Evolutionary conservation across 2,329 filamentous ascomycete genomes (phyloP).

Genomic region (Zymoseptoria brevis): DNA sequence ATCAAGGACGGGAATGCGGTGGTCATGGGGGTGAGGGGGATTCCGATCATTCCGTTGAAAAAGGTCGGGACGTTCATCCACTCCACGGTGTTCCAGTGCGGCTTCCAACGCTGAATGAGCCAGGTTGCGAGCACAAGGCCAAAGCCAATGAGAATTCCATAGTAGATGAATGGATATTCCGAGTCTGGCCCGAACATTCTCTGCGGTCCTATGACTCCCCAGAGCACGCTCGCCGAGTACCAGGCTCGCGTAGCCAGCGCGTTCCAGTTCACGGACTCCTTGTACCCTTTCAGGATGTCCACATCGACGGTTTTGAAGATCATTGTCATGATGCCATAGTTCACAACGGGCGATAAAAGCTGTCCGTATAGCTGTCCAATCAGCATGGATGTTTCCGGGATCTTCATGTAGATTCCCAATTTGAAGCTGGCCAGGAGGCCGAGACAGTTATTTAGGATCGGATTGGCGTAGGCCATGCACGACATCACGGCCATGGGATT

Average conservation of each 20-base stretch:
- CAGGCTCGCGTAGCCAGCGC: constrained; percentile 8
- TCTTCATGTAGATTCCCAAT: constrained; percentile 35
- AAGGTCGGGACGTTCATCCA: constrained; percentile 7
- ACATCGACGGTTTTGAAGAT: constrained; percentile 33
- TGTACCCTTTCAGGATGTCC: constrained; percentile 22
- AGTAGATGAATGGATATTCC: constrained; percentile 11
- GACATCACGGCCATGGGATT: constrained; percentile 26
- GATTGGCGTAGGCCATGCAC: constrained; percentile 28
- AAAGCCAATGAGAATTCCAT: constrained; percentile 10
- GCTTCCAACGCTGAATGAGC: constrained; percentile 7
- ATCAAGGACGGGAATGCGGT: constrained; percentile 7
- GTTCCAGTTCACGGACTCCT: constrained; percentile 7
- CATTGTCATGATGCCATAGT: constrained; percentile 28
- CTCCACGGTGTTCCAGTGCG: constrained; percentile 10
- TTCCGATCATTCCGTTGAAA: constrained; percentile 8
- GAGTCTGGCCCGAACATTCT: constrained; percentile 10
- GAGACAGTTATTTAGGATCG: constrained; percentile 31
- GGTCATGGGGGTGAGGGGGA: constrained; percentile 9
- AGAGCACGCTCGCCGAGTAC: constrained; percentile 26
- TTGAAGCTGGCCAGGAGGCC: constrained; percentile 32
- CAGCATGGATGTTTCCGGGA: constrained; percentile 33
- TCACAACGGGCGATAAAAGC: constrained; percentile 13
- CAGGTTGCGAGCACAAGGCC: constrained; percentile 8
- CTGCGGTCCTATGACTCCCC: constrained; percentile 31
- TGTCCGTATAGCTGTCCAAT: constrained; percentile 31